Conservation (phyloP, 1,284 basidiomycete genomes). For the Leccinum pachyderme region DNA sequence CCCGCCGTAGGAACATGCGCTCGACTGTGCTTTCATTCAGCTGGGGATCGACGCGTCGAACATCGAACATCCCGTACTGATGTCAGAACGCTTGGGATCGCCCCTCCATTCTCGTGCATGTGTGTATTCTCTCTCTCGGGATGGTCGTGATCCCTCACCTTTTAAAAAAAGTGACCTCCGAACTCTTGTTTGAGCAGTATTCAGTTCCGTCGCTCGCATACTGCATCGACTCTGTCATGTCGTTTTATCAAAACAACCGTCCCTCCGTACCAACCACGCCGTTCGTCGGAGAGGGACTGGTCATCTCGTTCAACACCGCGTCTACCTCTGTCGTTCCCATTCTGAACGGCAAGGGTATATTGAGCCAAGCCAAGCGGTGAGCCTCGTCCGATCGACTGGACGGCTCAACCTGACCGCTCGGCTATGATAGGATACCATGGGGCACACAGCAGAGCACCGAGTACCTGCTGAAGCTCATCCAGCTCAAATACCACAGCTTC, state of each 20-base stretch:
- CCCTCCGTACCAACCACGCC: constrained; percentile 31
- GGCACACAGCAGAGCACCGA: constrained; percentile 90
- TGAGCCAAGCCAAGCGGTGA: constrained; percentile 84
- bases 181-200: constrained; percentile 96
- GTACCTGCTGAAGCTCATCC: constrained; percentile 78
- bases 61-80: constrained; percentile 89
- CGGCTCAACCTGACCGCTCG: constrained; percentile 4
- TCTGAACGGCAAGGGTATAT: constrained; percentile 72
- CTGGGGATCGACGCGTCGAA: constrained; percentile 79
- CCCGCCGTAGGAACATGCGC: constrained; percentile 77
- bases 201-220: constrained; percentile 84
- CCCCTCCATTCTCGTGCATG: constrained; percentile 86
- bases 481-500: constrained; percentile 95
- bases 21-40: constrained; percentile 90
- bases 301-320: constrained; percentile 82
- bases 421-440: constrained; percentile 78
- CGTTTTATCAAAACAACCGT: constrained; percentile 78
- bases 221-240: constrained; percentile 90
- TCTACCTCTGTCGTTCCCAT: constrained; percentile 89
- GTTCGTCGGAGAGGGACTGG: constrained; percentile 69
- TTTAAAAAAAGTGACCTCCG: constrained; percentile 66
- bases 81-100: constrained; percentile 91
- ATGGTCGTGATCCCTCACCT: background rate
- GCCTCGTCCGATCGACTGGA: background rate
- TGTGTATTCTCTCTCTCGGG: constrained; percentile 42